Base-by-base conservation (phyloP, 2,329 filamentous ascomycete species). In the Trichophyton rubrum region DNA sequence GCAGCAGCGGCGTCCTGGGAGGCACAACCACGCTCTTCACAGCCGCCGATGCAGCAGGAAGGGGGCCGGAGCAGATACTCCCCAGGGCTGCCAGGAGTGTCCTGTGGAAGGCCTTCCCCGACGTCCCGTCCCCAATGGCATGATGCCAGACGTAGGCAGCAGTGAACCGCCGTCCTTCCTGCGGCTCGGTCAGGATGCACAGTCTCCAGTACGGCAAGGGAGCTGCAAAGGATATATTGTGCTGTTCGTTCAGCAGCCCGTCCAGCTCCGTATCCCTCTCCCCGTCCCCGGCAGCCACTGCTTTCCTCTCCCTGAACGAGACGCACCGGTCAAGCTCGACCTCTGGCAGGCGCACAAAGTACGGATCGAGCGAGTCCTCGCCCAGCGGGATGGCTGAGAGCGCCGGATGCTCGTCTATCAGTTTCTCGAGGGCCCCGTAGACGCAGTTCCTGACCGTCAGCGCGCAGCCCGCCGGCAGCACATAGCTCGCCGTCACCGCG, bases 101-200 rank as follows among this genome's bases (percentile, higher is more conserved):
- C 7, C 69, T 65, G 60, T 80, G 78, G 62, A 80, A 80, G 0
- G 74, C 69, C 30, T 77, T 71, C 0, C 74, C 76, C 0, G 76
- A 78, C 7, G 67, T 67, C 1, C 78, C 78, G 64, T 81, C 78
- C 2, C 73, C 74, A 57, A 80, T 68, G 1, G 73, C 75, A 67
- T 80, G 78, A 60, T 81, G 78, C 63, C 71, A 79, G 8, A 79
- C 68, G 67, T 78, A 80, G 1, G 67, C 67, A 1, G 73, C 75
- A 0, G 75, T 77, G 61, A 80, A 79, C 1, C 62, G 64, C 7
- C 62, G 64, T 13, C 65, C 43, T 13, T 69, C 64, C 41, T 30
- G 8, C 8, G 13, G n/a, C 15, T 56, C 40, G n/a, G 67, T 65
- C 7, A 78, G 60, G 22, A 80, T 64, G 17, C 73, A 64, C 1